These are phyloP conservation scores for Pseudonitzschia delicatissima DNA, from an alignment of 108 stramenopile genomes.

Conservation along the genomic window DNA sequence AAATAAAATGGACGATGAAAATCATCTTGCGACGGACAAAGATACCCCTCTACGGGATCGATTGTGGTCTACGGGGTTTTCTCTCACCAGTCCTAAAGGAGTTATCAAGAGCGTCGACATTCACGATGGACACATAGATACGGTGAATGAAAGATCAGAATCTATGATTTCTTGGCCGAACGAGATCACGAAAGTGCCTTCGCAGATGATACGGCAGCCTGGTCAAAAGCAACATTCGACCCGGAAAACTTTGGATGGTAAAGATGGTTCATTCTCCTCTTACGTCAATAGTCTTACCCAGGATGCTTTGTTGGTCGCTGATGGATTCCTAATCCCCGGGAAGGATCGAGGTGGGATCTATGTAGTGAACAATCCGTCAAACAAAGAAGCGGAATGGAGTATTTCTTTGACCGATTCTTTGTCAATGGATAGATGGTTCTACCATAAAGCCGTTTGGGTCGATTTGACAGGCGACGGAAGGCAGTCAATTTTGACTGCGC, in stretches of 20 bases:
- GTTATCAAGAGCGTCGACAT: conserved; percentile 60
- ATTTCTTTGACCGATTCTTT: conserved; percentile 51
- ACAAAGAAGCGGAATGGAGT: conserved; percentile 54
- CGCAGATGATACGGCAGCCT: conserved; percentile 10
- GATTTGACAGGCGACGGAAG: conserved; percentile 88
- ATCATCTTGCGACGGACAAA: background rate
- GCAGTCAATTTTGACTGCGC: conserved; percentile 85
- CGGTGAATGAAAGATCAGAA: conserved; percentile 54
- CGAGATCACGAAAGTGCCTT: conserved; percentile 77
- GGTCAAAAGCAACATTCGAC: background rate
- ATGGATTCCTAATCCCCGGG: conserved; percentile 95
- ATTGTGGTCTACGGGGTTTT: conserved; percentile 84
- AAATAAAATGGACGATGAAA: background rate
- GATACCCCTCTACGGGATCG: conserved; percentile 34
- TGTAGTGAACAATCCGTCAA: conserved; percentile 70
- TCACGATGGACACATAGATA: conserved; percentile 48
- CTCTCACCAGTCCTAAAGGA: conserved; percentile 66
- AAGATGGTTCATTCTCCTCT: background rate
- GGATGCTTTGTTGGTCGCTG: conserved; percentile 83
- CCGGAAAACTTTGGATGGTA: no score
- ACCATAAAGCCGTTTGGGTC: conserved; percentile 91
- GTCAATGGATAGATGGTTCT: conserved; percentile 78
- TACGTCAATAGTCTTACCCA: conserved; percentile 16
- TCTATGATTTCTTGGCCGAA: conserved; percentile 87
- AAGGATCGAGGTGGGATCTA: conserved; percentile 92